Evolutionary conservation across 2,329 filamentous ascomycete genomes (phyloP), one percentile per base, ranked within the genome.

Genomic region (Colletotrichum godetiae): DNA sequence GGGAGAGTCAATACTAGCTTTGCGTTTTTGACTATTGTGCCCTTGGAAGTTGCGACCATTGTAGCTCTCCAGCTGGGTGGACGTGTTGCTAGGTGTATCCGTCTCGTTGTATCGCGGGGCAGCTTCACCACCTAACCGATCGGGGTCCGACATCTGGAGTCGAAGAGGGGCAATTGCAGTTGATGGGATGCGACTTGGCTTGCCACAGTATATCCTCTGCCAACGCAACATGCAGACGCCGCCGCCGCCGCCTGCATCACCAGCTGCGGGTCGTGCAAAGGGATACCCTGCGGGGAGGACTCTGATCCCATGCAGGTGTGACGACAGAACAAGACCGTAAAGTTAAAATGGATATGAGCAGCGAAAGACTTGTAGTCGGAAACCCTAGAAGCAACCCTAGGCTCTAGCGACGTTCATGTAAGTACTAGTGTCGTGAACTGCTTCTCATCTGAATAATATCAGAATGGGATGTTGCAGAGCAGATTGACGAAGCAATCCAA

Each of bases 181-280:
- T 52, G 56, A 56, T 56, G 58, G 58, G 67, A 60, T 49, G 60
- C 59, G 56, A 72, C 33, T 73, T 55, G 55, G 46, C 62, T 74
- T 63, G 73, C 70, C 70, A 68, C 67, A 62, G 49, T n/a, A 59
- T 55, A 37, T 53, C 46, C 60, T 37, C 68, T 76, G 75, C 75
- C 75, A 76, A 65, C 75, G 66, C 73, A 76, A 64, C 74, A 71
- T 75, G 75, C 75, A 76, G 75, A 57, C 67, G 65, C 37, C 53
- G 65, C 24, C 66, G 58, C 29, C 52, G 67, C 62, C 33, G 65
- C 62, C 33, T n/a, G 65, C 68, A 59, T 71, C 69, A 63, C 62
- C 69, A 65, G 62, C 66, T 75, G 74, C 73, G 72, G 73, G 63
- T 71, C 71, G 49, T 61, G 55, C 61, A 52, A 13, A 61, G 56